Percentiles rank a stretch among this genome's conserved stretches.
phyloP scores from a whole-genome alignment of 345 rosid species.

The Eucalyptus regnans region DNA sequence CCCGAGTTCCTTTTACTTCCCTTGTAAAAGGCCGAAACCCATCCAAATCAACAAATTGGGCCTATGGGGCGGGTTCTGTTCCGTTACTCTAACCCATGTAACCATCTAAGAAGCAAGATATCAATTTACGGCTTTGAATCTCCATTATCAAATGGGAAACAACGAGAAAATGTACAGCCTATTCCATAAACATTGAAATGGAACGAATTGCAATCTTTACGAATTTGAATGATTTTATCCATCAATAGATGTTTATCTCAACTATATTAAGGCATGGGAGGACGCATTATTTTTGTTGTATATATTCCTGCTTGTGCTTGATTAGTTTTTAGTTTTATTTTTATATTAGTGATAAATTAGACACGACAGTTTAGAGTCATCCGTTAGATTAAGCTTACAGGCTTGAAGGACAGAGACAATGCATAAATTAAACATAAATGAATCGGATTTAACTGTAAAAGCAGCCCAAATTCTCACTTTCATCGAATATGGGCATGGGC shows the following conservation, averaged over 20 bases:
- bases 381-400: neutral
- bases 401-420: neutral
- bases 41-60: neutral
- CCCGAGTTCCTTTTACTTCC: neutral
- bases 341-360: no score
- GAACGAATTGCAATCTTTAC: neutral
- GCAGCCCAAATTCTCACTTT: neutral
- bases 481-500: neutral
- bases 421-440: neutral
- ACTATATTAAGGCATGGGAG: neutral
- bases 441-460: neutral
- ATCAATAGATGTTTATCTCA: neutral
- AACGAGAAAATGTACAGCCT: neutral
- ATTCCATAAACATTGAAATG: no score
- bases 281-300: neutral
- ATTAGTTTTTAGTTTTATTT: no score
- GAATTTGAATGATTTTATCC: neutral
- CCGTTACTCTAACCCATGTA: neutral
- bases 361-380: accelerated
- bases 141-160: neutral
- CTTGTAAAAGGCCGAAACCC: neutral
- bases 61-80: neutral
- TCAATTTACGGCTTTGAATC: neutral
- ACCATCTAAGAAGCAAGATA: neutral
- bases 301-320: neutral